Evolutionary conservation across 2,329 filamentous ascomycete species (phyloP), one percentile per base, ranked within the genome.

Genomic region (Arachnomyces sp.): DNA sequence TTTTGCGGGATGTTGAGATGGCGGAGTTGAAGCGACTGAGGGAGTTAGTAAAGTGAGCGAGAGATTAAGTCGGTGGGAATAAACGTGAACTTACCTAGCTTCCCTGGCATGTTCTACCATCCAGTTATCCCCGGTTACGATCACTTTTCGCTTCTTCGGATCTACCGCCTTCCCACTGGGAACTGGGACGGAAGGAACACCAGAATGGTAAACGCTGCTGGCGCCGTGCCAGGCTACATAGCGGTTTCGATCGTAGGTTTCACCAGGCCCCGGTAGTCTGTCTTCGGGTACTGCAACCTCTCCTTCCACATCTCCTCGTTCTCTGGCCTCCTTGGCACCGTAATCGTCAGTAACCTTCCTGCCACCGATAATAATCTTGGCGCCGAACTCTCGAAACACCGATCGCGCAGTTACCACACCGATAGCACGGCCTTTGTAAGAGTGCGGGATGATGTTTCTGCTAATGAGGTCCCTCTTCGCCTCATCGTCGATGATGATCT

Each of bases 171-270:
- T 94, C 42, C 84, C 84, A 44, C 73, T 80, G 25, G 79, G 80
- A 43, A 82, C 71, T 2, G 87, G 86, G n/a, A 86, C 79, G 15
- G 82, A 80, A 1, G 87, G 86, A 1, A 75, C 77, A 42, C 80
- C 82, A 9, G 85, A 87, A 60, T 96, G 88, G 60, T 98, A 98
- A 16, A 98, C 92, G 30, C 86, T 82, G 61, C 90, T 96, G 35
- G 92, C 92, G 36, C 92, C 92, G 60, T 95, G 89, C 92, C 92
- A 98, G 18, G 92, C 92, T 18, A 98, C 92, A 57, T 95, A 98
- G 61, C 95, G 89, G 59, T 98, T 98, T 67, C 90, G 88, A 72
- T 98, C 95, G 73, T 98, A 98, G n/a, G 81, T 74, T 59, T 93
- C 84, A 30, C 83, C 85, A n/a, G 74, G 70, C 7, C 76, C 75